Percentiles rank a stretch among this genome's conserved stretches.
phyloP scores from a whole-genome alignment of 371 early-diverging fungal species.

The Mucor ambiguus region DNA sequence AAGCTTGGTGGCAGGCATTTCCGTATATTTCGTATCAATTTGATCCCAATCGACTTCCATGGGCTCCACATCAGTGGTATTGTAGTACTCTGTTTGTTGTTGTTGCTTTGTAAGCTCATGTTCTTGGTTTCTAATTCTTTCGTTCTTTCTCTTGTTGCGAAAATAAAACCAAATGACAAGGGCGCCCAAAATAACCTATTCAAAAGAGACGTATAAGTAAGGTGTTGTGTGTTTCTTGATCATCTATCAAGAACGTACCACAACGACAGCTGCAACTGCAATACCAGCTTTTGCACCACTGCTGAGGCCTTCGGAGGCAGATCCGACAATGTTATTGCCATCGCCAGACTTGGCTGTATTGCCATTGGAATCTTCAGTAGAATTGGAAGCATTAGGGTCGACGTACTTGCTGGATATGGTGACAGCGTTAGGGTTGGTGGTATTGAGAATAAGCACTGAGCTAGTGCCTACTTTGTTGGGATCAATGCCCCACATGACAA shows the following conservation, averaged over 20 bases:
- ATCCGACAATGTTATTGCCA: not conserved
- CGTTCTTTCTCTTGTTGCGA: not conserved
- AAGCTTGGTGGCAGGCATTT: not conserved
- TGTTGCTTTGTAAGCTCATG: not conserved
- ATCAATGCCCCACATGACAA: constrained; percentile 9
- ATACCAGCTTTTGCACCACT: constrained; percentile 7
- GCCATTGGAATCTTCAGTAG: not conserved
- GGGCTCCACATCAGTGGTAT: not conserved
- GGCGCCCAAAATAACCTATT: not conserved
- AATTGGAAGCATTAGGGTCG: not conserved
- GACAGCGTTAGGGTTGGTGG: constrained; percentile 6
- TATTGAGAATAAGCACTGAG: not conserved
- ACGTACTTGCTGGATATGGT: not conserved
- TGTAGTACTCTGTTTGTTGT: not conserved
- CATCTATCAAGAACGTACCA: not conserved
- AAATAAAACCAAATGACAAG: not conserved
- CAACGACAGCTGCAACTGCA: constrained; percentile 5
- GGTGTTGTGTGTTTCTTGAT: not conserved
- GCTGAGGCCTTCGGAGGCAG: not conserved
- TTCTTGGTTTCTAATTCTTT: not conserved
- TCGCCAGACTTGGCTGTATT: not conserved
- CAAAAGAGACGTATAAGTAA: not conserved
- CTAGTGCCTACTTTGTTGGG: constrained; percentile 1
- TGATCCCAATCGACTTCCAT: constrained; percentile 14
- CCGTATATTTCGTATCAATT: constrained; percentile 6